These are phyloP conservation scores for Penicillium vulpinum DNA, from an alignment of 2,329 filamentous ascomycete species.

Conservation along the genomic window DNA sequence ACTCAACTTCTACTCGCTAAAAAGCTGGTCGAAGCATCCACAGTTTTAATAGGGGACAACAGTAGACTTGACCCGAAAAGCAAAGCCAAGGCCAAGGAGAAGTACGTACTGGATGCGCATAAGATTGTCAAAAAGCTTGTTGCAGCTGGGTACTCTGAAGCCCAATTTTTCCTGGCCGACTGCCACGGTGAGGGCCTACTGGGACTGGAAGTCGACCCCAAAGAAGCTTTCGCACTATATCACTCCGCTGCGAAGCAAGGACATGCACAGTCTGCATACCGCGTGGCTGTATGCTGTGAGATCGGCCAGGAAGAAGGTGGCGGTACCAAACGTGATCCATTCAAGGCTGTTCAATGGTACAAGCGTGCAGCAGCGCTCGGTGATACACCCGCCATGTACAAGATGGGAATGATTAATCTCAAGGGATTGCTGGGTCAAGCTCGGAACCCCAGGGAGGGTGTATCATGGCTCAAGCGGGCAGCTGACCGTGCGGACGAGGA, in stretches of 20 bases:
- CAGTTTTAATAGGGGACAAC: constrained; percentile 74
- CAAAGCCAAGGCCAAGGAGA: constrained; percentile 68
- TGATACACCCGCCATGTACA: constrained; percentile 95
- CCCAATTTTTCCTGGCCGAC: constrained; percentile 93
- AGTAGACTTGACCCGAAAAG: constrained; percentile 67
- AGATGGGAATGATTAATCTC: constrained; percentile 92
- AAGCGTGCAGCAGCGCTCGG: constrained; percentile 86
- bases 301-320: constrained; percentile 93
- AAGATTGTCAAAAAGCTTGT: constrained; percentile 90
- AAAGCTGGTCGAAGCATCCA: constrained; percentile 80
- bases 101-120: constrained; percentile 80
- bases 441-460: constrained; percentile 78
- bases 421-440: constrained; percentile 91
- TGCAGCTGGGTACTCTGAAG: constrained; percentile 70
- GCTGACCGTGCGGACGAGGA: constrained; percentile 83
- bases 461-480: constrained; percentile 90
- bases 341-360: constrained; percentile 98
- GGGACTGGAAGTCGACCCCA: constrained; percentile 76
- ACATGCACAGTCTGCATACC: constrained; percentile 83
- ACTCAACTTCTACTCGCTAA: constrained; percentile 74
- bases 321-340: constrained; percentile 82
- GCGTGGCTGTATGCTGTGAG: constrained; percentile 95
- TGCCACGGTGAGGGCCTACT: constrained; percentile 80
- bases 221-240: constrained; percentile 91
- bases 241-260: constrained; percentile 89